Base-by-base conservation (phyloP, 257 asterid genomes). In the Salvia miltiorrhiza region DNA sequence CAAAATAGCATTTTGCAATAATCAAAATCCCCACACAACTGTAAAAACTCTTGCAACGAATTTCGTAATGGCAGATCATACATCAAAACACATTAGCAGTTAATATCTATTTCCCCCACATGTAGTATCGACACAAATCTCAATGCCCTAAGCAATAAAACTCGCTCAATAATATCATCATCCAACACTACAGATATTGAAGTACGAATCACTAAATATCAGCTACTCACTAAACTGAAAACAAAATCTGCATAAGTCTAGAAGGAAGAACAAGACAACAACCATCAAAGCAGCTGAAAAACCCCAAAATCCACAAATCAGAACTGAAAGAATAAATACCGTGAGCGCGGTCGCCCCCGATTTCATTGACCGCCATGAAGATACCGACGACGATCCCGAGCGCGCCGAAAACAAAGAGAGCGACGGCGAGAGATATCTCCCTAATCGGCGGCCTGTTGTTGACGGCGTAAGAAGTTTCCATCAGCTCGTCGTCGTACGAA, bases 291-390 rank as follows among this genome's bases (percentile, higher is more conserved):
- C 64, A 44, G 75, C 63, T 74, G 41, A 62, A 74, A 39, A 35
- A 4, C 11, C 73, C 33, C 44, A 30, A 12, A 49, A 59, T 12
- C 33, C 45, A 4, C 0, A 48, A 58, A 47, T 11, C 1, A 19
- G 28, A 61, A 11, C 13, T n/a, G 2, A 61, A 47, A 17, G 7
- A 30, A 17, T 14, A 66, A 16, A 16, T 72, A 91, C 97, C 97
- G 71, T 92, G 98, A 69, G 96, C 86, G 13, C 83, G 79, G 64
- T 92, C 98, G 53, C 98, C 98, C 24, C 96, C 98, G 77, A 92
- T 83, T 68, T 59, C 39, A 69, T 89, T 86, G 73, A 72, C 84
- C 44, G 96, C 95, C 98, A 92, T 92, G 78, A 75, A 21, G 60
- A 80, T 13, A 9, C 96, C 96, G 47, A 83, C 45, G 63, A 89